Evolutionary conservation across 257 asterid species (phyloP), one percentile per base, ranked within the genome.

Genomic region (Echium plantagineum): DNA sequence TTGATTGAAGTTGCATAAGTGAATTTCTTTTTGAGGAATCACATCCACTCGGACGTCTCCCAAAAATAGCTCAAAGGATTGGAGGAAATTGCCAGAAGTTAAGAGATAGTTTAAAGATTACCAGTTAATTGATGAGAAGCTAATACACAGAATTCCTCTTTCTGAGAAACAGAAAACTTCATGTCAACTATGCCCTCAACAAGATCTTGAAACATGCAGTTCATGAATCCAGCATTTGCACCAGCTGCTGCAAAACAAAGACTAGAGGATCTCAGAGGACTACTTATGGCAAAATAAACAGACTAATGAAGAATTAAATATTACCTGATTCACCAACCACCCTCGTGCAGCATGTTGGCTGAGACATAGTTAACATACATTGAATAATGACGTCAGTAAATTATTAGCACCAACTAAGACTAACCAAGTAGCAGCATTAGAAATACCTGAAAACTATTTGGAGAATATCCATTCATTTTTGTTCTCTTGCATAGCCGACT

Each of bases 111-210:
- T 31, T 16, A 31, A 42, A 64, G 19, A 60, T 86, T 90, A 90
- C 97, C 97, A 57, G 90, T 90, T 57, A 90, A 86, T 66, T 76
- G 87, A 72, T 86, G 94, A 69, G 58, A 74, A 48, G 61, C 90
- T 66, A 70, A 64, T 57, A 86, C 63, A 52, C 77, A 69, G 12
- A 59, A 71, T 55, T 78, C 84, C 32, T 74, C 80, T 58, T 81
- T 81, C 70, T 81, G 83, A 62, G 71, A 49, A 30, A 66, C 60
- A 16, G 83, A 80, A 51, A 84, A 47, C 80, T 86, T 75, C 94
- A 90, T 63, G 69, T 90, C 88, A 59, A 80, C 66, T 58, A 82
- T 67, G 59, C 77, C 77, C 80, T 83, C 88, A 57, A 81, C 77
- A 67, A 90, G 85, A 67, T 81, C 72, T 73, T 78, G 95, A 64